phyloP scores from a whole-genome alignment of 2,329 filamentous ascomycete species.

The Niveomyces coronatus region DNA sequence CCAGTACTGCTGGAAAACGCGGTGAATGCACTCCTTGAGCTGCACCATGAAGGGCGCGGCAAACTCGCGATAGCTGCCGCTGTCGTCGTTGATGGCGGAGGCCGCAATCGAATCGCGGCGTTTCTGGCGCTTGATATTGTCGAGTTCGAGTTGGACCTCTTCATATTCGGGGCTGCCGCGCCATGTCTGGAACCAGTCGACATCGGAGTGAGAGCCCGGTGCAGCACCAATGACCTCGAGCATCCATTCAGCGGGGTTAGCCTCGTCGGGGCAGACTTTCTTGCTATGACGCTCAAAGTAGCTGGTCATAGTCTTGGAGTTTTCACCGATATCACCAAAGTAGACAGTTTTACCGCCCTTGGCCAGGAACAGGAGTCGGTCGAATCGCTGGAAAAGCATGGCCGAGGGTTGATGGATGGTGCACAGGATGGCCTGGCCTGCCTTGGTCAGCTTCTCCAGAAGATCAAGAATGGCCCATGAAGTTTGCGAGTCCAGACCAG shows the following conservation, averaged over 20 bases:
- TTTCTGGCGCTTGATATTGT: conserved; percentile 42
- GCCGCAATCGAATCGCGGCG: conserved; percentile 18
- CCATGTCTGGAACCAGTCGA: conserved; percentile 58
- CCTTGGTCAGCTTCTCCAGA: conserved; percentile 79
- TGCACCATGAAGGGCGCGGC: conserved; percentile 65
- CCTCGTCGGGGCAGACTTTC: conserved; percentile 50
- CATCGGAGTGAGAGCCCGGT: conserved; percentile 50
- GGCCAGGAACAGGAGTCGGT: conserved; percentile 67
- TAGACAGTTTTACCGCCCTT: conserved; percentile 71
- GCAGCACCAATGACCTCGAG: conserved; percentile 51
- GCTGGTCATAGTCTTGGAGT: conserved; percentile 54
- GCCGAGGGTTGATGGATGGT: conserved; percentile 97
- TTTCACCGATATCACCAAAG: conserved; percentile 68
- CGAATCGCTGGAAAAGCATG: conserved; percentile 87
- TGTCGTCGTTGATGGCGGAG: conserved; percentile 22
- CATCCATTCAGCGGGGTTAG: conserved; percentile 82
- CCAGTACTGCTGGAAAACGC: conserved; percentile 89
- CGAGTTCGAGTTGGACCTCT: conserved; percentile 45
- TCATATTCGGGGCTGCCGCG: conserved; percentile 45
- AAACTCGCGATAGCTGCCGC: conserved; percentile 58
- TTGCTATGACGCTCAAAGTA: conserved; percentile 72
- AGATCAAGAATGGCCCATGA: conserved; percentile 87
- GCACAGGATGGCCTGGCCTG: conserved; percentile 87
- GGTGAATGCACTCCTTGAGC: conserved; percentile 54
- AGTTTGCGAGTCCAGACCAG: conserved; percentile 85